Evolutionary conservation across 225 moss, liverwort and hornwort genomes (phyloP), one percentile per base, ranked within the genome.

Genomic region (Marchantia paleacea): DNA sequence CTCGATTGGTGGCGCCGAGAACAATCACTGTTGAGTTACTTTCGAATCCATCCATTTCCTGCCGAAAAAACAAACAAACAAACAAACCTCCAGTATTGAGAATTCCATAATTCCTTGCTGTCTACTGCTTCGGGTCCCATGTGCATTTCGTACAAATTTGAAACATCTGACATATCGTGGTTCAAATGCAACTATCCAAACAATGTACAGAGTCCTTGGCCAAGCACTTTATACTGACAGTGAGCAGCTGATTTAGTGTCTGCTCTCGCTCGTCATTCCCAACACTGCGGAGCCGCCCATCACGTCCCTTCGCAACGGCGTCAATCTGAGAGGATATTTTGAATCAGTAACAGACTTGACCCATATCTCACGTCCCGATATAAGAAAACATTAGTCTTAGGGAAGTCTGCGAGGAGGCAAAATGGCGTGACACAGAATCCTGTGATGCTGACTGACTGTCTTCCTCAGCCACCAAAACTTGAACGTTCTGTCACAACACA

Each of bases 21-120:
- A 96, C 96, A 83, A 96, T 96, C 53, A 96, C 94, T 58, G 96
- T 91, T 53, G 96, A 94, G 78, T 92, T 94, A 89, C 96, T 96
- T 81, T 96, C 96, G 83, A 96, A 96, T 80, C 96, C 96, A 90
- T 96, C 96, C 90, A 96, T 85, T 82, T 96, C 96, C 96, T 96
- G 87, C 82, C 9, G 3, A 57, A 76, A 0, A 57, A 39, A 2
- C 39, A 39, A 39, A 39, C 2, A 39, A 39, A 39, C 3, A 39
- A 15, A 19, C 75, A 57, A 55, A 74, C 7, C 39, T 71, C 31
- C 73, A 25, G 18, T 3, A 22, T 24, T n/a, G 52, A 73, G 24
- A 25, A 24, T 73, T 20, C 1, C 71, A 12, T 28, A 30, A 2
- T 72, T 50, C 10, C 19, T 52, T 24, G 52, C 53, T 73, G 22